Base-by-base conservation (phyloP, 2,329 filamentous ascomycete species). In the Neofusicoccum sp. region DNA sequence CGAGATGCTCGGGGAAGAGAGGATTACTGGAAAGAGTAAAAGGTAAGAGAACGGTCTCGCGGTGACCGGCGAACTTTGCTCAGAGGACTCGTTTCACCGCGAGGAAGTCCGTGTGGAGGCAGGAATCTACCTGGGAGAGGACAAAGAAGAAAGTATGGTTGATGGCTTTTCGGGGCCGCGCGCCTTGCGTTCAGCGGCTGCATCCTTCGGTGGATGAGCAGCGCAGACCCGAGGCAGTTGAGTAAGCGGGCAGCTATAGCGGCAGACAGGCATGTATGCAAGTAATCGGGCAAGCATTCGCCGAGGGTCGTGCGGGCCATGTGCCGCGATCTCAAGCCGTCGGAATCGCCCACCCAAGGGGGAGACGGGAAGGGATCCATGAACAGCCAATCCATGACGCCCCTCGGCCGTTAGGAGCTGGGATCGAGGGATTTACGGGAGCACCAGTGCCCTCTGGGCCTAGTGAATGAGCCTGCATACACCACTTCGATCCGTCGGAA, bases 111-210 rank as follows among this genome's bases (percentile, higher is more conserved):
- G 3, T 30, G 26, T 24, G 11, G 43, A 6, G 43, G 4, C 14
- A 7, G n/a, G 31, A n/a, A 24, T 44, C 16, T 44, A 3, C 6
- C 8, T 26, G 11, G 41, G 7, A 28, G 31, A 30, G 9, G 12
- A 41, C 34, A n/a, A 56, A 30, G 24, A 28, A 7, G 31, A 56
- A 40, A 31, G n/a, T 6, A 38, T 8, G 51, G 51, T 56, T 43
- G 30, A 41, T 43, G 51, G 51, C 51, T 56, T 45, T 20, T 56
- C 51, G 51, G 51, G 6, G 51, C 33, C 28, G 26, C 51, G 51
- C 9, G 34, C 51, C 14, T n/a, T 28, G 9, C 34, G 34, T 33
- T n/a, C 4, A 16, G 3, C 47, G 24, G 24, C 49, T 16, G 30
- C 49, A 40, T 53, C 49, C 49, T 54, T 33, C 45, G 7, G 14